Conservation (phyloP, 305 asterid genomes). For the Fraxinus floribunda region DNA sequence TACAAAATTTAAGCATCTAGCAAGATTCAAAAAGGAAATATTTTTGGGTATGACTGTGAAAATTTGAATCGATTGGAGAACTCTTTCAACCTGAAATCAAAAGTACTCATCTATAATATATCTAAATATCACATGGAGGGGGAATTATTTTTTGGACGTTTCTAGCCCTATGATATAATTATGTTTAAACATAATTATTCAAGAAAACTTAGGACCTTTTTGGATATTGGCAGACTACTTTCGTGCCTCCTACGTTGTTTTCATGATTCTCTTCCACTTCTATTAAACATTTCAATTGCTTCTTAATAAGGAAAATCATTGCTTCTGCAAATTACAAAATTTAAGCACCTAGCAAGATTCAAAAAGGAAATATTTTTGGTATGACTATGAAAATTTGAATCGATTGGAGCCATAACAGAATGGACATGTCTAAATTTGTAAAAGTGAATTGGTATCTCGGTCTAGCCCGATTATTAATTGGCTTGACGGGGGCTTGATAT, state of each 20-base stretch:
- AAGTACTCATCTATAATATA: too few species aligned
- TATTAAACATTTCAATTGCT: background rate
- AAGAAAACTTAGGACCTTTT: background rate
- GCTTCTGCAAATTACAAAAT: background rate
- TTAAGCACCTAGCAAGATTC: background rate
- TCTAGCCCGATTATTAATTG: background rate
- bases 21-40: background rate
- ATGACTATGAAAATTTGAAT: background rate
- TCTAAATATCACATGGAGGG: too few species aligned
- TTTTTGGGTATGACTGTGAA: background rate
- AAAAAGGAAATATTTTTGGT: background rate
- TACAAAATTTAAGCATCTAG: background rate
- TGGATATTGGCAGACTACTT: background rate
- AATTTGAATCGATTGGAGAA: background rate
- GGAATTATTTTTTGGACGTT: too few species aligned
- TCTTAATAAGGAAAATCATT: background rate
- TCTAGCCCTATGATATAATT: too few species aligned
- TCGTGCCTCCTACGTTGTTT: background rate
- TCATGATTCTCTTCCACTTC: background rate
- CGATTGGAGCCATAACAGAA: background rate
- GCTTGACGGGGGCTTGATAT: background rate
- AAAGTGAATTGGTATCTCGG: background rate
- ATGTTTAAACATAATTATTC: background rate
- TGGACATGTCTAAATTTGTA: background rate
- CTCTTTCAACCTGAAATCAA: too few species aligned